Base-by-base conservation (phyloP, 306 rosid genomes). In the Fragaria vesca region DNA sequence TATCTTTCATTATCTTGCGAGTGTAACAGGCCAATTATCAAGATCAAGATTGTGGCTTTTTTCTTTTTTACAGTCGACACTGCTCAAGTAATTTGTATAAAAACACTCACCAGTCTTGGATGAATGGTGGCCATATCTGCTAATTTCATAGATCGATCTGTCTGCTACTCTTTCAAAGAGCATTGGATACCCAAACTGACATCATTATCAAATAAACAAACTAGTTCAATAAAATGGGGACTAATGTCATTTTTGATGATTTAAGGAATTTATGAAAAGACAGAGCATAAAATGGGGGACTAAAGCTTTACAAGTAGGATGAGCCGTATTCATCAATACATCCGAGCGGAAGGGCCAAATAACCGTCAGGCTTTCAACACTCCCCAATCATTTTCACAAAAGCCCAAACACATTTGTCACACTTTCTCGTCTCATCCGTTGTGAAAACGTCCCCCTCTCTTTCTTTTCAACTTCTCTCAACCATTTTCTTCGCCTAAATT, bases 1-100 rank as follows among this genome's bases (percentile, higher is more conserved):
- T 28, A 60, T 47, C 4, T 24, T 42, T 66, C 16, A 30, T 72
- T 57, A 45, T 38, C 38, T 72, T 45, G 13, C 12, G 2, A 72
- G 58, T 66, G 71, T 66, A 81, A 79, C 76, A 74, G 72, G 82
- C 15, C 26, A 16, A 4, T 71, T 66, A 52, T 61, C 84, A 12
- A 69, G 75, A 68, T 48, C 82, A 12, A 69, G 75, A 57, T 40
- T 74, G 80, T 34, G 55, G 61, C 48, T 34, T 66, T 38, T 54
- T 3, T 57, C 24, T 34, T 24, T 5, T 50, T 50, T 50, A 5
- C 55, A 57, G 43, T 73, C 4, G 68, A 61, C 21, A 9, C 81
- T 21, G 63, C 60, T 8, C 43, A 40, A 58, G 8, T 67, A 18
- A 36, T 72, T 17, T 81, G 78, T 81, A 76, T 71, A 81, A 70